phyloP scores from a whole-genome alignment of 495 filamentous ascomycete genomes.

The Amphirosellinia nigrospora region DNA sequence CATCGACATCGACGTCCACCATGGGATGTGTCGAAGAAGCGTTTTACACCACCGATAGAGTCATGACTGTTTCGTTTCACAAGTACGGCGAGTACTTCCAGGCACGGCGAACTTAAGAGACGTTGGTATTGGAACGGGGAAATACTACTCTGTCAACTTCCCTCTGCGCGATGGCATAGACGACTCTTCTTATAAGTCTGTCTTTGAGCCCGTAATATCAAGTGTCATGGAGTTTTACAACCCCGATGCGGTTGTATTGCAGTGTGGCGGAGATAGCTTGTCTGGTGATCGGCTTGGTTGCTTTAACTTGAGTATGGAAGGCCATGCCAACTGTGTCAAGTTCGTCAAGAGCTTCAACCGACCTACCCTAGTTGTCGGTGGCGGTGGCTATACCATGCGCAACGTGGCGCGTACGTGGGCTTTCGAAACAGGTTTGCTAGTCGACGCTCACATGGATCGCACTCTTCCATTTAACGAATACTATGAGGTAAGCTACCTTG shows the following conservation, averaged over 20 bases:
- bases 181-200: constrained; percentile 87
- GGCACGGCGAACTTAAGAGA: constrained; percentile 98
- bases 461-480: constrained; percentile 98
- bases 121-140: constrained; percentile 89
- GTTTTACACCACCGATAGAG: constrained; percentile 95
- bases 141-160: constrained; percentile 96
- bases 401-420: constrained; percentile 98
- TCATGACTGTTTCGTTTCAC: constrained; percentile 98
- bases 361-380: constrained; percentile 89
- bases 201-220: constrained; percentile 94
- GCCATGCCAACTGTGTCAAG: constrained; percentile 96
- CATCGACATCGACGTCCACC: constrained; percentile 98
- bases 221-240: constrained; percentile 96
- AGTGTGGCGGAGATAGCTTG: constrained; percentile 95
- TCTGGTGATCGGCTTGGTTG: constrained; percentile 95
- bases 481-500: constrained; percentile 74
- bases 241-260: constrained; percentile 92
- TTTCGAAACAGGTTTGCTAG: constrained; percentile 90
- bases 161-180: constrained; percentile 96
- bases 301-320: constrained; percentile 97
- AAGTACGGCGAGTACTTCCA: constrained; percentile 99
- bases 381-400: constrained; percentile 98
- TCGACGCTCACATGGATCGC: constrained; percentile 77
- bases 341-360: constrained; percentile 92
- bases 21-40: constrained; percentile 98